phyloP scores from a whole-genome alignment of 306 rosid species.

The Ochetophila trinervis region DNA sequence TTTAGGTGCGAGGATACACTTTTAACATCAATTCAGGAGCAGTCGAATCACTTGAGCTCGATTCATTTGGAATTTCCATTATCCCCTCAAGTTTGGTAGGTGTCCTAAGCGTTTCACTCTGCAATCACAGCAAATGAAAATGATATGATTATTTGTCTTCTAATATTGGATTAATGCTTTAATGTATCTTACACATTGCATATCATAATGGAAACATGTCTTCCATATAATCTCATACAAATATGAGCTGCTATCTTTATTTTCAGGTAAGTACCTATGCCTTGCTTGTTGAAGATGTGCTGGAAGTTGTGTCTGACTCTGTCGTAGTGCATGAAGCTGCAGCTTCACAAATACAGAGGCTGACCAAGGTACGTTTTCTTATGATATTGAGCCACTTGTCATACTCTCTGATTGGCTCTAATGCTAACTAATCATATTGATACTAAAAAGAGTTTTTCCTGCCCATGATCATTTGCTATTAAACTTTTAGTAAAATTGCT shows the following conservation, averaged over 20 bases:
- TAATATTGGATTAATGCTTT: not conserved
- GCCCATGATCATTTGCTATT: not conserved
- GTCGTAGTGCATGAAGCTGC: slow-evolving; percentile 90
- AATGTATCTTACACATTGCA: not conserved
- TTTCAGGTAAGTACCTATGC: slow-evolving; percentile 90
- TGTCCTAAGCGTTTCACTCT: not conserved
- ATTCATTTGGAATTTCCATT: slow-evolving; percentile 84
- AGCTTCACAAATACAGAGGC: slow-evolving; percentile 79
- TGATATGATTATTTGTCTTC: not conserved
- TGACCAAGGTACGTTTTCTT: slow-evolving; percentile 66
- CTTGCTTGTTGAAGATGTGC: slow-evolving; percentile 78
- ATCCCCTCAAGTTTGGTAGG: slow-evolving; percentile 91
- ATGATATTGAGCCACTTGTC: not conserved
- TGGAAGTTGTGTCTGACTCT: slow-evolving; percentile 78
- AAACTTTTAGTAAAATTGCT: not conserved
- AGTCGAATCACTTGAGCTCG: slow-evolving; percentile 84
- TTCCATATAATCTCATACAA: not conserved
- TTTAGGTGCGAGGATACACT: slow-evolving; percentile 82
- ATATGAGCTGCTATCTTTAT: slow-evolving; percentile 7
- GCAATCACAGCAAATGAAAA: not conserved
- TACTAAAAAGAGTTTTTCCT: slow-evolving; percentile 8
- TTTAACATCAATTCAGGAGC: slow-evolving; percentile 84
- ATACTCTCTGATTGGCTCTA: slow-evolving; percentile 3
- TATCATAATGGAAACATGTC: not conserved
- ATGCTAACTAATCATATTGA: not conserved